These are phyloP conservation scores for Taphrina flavorubra DNA, from an alignment of 1,139 yeast genomes.

Conservation along the genomic window DNA sequence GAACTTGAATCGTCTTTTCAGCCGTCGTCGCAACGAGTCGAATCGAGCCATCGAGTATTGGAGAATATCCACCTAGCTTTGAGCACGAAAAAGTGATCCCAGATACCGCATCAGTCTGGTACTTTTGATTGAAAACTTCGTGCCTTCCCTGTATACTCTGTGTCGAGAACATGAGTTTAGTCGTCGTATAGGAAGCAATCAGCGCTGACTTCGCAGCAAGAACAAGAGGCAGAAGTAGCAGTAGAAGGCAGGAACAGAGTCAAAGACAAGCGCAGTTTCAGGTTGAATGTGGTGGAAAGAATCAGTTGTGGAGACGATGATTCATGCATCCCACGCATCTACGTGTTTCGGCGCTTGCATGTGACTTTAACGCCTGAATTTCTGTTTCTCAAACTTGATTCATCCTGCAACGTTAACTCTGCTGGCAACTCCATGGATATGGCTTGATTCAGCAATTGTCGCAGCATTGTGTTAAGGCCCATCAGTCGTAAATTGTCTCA, in stretches of 20 bases:
- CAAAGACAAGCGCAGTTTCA: too few species aligned
- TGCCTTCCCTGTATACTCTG: constrained; percentile 10
- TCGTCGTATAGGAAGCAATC: too few species aligned
- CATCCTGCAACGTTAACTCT: too few species aligned
- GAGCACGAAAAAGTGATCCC: constrained; percentile 13
- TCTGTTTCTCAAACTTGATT: too few species aligned
- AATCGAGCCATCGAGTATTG: constrained; percentile 10
- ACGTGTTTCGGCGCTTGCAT: neutral
- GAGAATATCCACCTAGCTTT: constrained; percentile 3
- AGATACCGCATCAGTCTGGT: neutral
- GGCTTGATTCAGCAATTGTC: too few species aligned
- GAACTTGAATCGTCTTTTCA: neutral
- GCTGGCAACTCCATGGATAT: too few species aligned
- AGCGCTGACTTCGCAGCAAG: neutral
- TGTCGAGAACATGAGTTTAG: neutral
- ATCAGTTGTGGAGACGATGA: too few species aligned
- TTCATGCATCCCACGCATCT: too few species aligned
- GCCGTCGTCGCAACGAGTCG: neutral
- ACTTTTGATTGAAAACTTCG: constrained; percentile 7
- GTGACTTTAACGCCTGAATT: neutral
- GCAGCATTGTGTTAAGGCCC: too few species aligned
- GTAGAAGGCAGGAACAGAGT: neutral
- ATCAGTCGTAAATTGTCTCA: too few species aligned
- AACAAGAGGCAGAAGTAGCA: neutral
- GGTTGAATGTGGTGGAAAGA: too few species aligned